A percentile compares a stretch with the other conserved stretches of the same genome.
Conservation (phyloP, 345 rosid species). For the Lenwebbia sp. region DNA sequence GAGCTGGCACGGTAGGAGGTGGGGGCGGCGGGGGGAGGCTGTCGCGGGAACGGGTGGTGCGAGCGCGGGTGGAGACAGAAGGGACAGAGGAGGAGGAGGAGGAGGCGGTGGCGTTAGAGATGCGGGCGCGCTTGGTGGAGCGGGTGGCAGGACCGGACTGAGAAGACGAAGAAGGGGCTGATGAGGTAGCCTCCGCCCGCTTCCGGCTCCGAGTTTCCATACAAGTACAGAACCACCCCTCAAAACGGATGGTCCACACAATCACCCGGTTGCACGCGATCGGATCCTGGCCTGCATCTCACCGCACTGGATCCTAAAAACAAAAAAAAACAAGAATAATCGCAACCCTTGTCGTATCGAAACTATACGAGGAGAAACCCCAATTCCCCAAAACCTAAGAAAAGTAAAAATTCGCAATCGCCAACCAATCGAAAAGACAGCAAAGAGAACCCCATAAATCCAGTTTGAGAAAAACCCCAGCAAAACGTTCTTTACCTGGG, state of each 20-base stretch:
- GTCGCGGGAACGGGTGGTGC: conserved; percentile 6
- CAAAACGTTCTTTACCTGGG: background rate
- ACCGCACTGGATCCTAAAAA: background rate
- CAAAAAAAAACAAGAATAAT: background rate
- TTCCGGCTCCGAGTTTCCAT: conserved; percentile 99
- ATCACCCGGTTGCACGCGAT: conserved; percentile 22
- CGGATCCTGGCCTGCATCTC: conserved; percentile 35
- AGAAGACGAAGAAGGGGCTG: conserved; percentile 81
- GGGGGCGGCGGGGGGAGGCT: conserved; percentile 5
- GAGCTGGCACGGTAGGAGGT: conserved; percentile 11
- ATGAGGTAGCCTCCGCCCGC: conserved; percentile 99
- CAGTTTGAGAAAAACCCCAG: background rate
- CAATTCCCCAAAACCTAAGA: background rate
- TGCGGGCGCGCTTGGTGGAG: conserved; percentile 63
- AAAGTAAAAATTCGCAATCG: background rate
- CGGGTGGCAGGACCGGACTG: conserved; percentile 78
- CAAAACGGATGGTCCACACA: conserved; percentile 5
- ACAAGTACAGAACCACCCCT: conserved; percentile 61
- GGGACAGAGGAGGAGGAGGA: conserved; percentile 12
- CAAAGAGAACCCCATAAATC: background rate
- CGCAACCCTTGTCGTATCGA: background rate
- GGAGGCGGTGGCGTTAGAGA: conserved; percentile 16
- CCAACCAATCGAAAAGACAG: background rate
- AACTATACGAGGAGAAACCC: too few relatives aligned
- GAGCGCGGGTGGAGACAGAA: background rate